Base-by-base conservation (phyloP, 163 green algal genomes). In the Scenedesmus sp. region DNA sequence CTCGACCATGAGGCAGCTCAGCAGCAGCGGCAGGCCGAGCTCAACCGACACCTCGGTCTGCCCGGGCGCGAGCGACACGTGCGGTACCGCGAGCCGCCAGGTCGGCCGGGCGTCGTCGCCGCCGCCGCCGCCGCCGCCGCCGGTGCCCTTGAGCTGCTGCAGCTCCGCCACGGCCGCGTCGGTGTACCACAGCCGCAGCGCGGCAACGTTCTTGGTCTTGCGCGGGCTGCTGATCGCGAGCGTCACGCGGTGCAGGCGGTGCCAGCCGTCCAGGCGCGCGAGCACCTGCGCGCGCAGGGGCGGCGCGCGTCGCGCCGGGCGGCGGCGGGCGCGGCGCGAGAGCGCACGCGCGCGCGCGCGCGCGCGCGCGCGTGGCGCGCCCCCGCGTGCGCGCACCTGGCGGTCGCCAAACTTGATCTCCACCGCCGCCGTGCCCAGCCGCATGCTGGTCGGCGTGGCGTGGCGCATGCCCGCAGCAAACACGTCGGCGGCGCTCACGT, bases 371-470 rank as follows among this genome's bases (percentile, higher is more conserved):
- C 39, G 39, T 47, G 39, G 7, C 7, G 39, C 39, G 6, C 10
- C 7, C 39, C 10, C 7, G 7, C 39, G 10, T 47, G 39, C n/a
- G n/a, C 26, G 2, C 67, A 77, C 69, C 69, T 77, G 69, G 15
- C 54, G 47, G 69, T 77, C 69, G 11, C 69, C 69, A 67, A 60
- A 77, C 69, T 66, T 77, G 22, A 77, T 14, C 42, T 77, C 69
- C 45, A 53, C 54, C 15, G 69, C 69, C 3, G 67, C n/a, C 36
- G 31, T 77, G 54, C 17, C 45, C n/a, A 77, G 69, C 53, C 69
- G 26, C 13, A 44, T 22, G 24, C 20, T 22, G n/a, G n/a, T n/a
- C n/a, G n/a, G n/a, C n/a, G n/a, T n/a, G n/a, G n/a, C n/a, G n/a
- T n/a, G n/a, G n/a, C n/a, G n/a, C n/a, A n/a, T n/a, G 26, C 69